Conservation (phyloP, 768 basidiomycete genomes). For the Rickenella mellea region DNA sequence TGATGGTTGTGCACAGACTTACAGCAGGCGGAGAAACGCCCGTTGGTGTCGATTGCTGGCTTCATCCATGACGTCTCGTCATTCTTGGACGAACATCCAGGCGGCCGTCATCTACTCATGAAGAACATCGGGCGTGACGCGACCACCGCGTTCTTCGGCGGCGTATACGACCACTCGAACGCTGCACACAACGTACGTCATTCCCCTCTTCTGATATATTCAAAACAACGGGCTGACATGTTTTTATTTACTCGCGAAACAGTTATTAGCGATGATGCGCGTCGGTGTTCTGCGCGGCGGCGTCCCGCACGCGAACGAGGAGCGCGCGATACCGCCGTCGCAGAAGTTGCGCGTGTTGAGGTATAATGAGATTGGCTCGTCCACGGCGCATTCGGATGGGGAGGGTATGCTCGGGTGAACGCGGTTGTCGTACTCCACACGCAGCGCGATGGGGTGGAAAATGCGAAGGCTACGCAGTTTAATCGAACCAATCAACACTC, state of each 20-base stretch:
- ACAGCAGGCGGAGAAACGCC: slow-evolving; percentile 28
- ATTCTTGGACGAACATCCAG: slow-evolving; percentile 32
- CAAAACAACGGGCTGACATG: not conserved
- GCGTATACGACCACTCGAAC: slow-evolving; percentile 51
- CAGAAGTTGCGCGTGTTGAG: slow-evolving; percentile 37
- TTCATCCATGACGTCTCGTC: slow-evolving; percentile 34
- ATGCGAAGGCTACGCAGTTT: no score
- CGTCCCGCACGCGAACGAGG: slow-evolving; percentile 39
- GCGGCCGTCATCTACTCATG: slow-evolving; percentile 30
- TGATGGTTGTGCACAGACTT: slow-evolving; percentile 13
- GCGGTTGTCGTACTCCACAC: no score
- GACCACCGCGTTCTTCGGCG: slow-evolving; percentile 39
- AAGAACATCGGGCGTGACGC: slow-evolving; percentile 34
- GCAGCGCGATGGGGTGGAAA: no score
- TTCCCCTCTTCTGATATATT: not conserved
- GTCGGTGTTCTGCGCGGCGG: slow-evolving; percentile 57
- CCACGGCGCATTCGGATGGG: slow-evolving; percentile 23
- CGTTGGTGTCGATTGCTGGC: slow-evolving; percentile 31
- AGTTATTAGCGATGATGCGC: slow-evolving; percentile 57
- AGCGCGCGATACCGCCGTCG: slow-evolving; percentile 37
- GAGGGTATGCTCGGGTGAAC: no score
- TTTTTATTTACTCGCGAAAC: not conserved
- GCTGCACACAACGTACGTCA: slow-evolving; percentile 40
- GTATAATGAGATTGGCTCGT: slow-evolving; percentile 25
- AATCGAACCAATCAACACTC: no score